Evolutionary conservation across 305 asterid genomes (phyloP).

Genomic region (Plantago coronopus): DNA sequence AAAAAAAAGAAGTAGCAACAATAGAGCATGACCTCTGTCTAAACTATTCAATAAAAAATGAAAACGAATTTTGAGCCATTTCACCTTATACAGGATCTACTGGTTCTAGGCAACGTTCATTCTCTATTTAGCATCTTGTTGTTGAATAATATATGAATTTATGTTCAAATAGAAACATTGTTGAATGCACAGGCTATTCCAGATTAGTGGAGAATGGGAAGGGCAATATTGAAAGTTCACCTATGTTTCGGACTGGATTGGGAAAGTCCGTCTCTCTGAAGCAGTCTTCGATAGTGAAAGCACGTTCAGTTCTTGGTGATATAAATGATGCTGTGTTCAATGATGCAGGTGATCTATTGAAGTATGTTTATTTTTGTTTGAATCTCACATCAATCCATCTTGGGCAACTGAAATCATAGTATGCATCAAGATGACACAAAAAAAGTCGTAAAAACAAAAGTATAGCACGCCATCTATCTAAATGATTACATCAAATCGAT

Average conservation of each 20-base stretch:
- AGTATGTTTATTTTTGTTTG: not conserved
- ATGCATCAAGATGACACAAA: not conserved
- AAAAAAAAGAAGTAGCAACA: not conserved
- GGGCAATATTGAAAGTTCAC: constrained; percentile 30
- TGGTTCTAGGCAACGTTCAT: constrained; percentile 10
- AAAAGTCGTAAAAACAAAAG: not conserved
- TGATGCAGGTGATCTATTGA: constrained; percentile 29
- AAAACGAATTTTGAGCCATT: no score
- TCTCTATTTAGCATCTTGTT: not conserved
- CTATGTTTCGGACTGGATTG: constrained; percentile 61
- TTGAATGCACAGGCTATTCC: constrained; percentile 40
- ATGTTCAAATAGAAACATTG: not conserved
- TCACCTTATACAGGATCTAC: no score
- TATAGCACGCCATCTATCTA: not conserved
- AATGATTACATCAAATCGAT: not conserved
- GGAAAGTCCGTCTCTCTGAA: constrained; percentile 56
- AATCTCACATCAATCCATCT: not conserved
- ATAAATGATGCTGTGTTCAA: constrained; percentile 21
- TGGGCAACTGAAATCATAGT: not conserved
- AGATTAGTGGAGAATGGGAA: constrained; percentile 43
- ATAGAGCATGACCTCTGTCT: not conserved
- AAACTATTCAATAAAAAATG: not conserved
- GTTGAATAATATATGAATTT: not conserved
- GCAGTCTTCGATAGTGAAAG: constrained; percentile 62
- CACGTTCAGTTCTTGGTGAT: constrained; percentile 63